Conservation (phyloP, 2,329 filamentous ascomycete species). For the Aspergillus novofumigatus region DNA sequence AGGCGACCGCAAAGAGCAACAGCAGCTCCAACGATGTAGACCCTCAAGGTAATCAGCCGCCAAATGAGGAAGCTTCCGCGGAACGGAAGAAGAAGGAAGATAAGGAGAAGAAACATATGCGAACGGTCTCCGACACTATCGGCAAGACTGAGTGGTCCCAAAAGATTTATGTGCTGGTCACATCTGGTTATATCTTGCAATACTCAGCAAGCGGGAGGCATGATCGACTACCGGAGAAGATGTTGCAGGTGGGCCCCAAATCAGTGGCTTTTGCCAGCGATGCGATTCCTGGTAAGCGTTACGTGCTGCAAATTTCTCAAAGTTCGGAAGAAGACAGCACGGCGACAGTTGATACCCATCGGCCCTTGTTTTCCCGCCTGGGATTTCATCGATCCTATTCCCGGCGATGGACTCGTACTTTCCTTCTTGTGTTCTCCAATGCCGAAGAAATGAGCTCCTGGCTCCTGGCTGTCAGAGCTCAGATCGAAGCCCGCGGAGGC, state of each 20-base stretch:
- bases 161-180: slow-evolving; percentile 45
- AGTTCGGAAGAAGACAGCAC: slow-evolving; percentile 28
- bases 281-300: slow-evolving; percentile 47
- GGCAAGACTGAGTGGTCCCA: slow-evolving; percentile 38
- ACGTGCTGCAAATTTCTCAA: slow-evolving; percentile 46
- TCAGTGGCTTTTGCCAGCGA: slow-evolving; percentile 49
- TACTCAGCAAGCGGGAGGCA: slow-evolving; percentile 43
- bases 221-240: slow-evolving; percentile 45
- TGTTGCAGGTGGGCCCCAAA: slow-evolving; percentile 42
- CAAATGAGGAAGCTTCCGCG: slow-evolving; percentile 14
- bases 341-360: slow-evolving; percentile 26
- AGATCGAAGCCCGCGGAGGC: slow-evolving; percentile 45
- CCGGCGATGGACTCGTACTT: slow-evolving; percentile 34
- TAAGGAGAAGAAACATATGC: slow-evolving; percentile 32
- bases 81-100: slow-evolving; percentile 32
- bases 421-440: slow-evolving; percentile 42
- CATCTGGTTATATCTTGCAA: slow-evolving; percentile 44
- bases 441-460: slow-evolving; percentile 44
- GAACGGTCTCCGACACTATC: slow-evolving; percentile 35
- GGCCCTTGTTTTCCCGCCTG: slow-evolving; percentile 38
- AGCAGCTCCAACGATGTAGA: slow-evolving; percentile 9
- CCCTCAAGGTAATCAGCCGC: slow-evolving; percentile 7
- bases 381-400: slow-evolving; percentile 33
- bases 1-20: slow-evolving; percentile 23
- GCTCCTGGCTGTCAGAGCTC: slow-evolving; percentile 42